Conservation (phyloP, 306 rosid genomes). For the Vigna hirtella region DNA sequence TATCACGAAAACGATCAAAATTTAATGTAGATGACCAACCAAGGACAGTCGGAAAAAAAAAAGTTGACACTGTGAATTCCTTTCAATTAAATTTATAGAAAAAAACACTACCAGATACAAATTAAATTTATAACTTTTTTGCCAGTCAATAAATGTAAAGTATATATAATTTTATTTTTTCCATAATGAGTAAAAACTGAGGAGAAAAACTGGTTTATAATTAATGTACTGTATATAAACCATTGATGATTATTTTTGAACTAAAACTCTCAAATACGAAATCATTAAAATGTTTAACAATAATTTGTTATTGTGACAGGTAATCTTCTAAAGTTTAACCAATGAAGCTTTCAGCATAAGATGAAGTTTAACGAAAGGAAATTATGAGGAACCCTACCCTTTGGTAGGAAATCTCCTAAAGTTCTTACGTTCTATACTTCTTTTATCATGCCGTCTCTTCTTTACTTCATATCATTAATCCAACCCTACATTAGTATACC, state of each 20-base stretch:
- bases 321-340: slow-evolving; percentile 9
- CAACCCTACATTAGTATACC: background rate
- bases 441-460: slow-evolving; percentile 3
- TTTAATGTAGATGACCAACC: no score
- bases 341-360: slow-evolving; percentile 36
- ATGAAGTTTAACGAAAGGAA: slow-evolving; percentile 8
- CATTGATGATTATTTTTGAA: slow-evolving; percentile 28
- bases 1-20: no score
- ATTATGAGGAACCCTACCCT: slow-evolving; percentile 36
- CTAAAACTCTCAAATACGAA: slow-evolving; percentile 4
- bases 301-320: slow-evolving; percentile 40
- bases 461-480: slow-evolving; percentile 36
- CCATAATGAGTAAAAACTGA: no score
- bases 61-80: no score
- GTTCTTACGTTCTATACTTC: slow-evolving; percentile 19
- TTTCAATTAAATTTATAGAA: no score
- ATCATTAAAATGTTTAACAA: slow-evolving; percentile 27
- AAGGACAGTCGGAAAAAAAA: no score
- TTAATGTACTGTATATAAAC: background rate
- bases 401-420: slow-evolving; percentile 9
- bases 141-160: no score
- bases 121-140: no score
- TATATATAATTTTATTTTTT: no score
- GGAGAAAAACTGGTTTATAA: background rate
- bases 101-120: no score